These are phyloP conservation scores for Phaffia tasmanica DNA, from an alignment of 768 basidiomycete species.

Conservation along the genomic window DNA sequence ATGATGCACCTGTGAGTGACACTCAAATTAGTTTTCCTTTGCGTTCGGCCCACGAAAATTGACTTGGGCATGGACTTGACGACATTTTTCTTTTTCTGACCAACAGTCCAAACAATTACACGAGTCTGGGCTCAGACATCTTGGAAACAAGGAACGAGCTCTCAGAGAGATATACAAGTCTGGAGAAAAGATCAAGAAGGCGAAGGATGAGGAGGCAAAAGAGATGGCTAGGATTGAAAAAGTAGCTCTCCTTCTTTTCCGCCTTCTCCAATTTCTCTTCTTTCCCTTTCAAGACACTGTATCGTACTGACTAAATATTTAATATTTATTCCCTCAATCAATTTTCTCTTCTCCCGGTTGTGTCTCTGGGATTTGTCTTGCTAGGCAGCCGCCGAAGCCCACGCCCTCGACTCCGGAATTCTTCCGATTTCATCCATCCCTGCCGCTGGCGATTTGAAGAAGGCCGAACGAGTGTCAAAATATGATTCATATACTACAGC, in stretches of 20 bases:
- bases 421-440: slow-evolving; percentile 34
- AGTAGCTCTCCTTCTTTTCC: slow-evolving; percentile 40
- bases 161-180: slow-evolving; percentile 85
- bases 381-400: slow-evolving; percentile 61
- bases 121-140: slow-evolving; percentile 84
- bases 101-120: slow-evolving; percentile 76
- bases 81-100: neutral
- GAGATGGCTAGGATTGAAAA: slow-evolving; percentile 79
- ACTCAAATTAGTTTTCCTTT: neutral
- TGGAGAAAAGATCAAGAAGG: slow-evolving; percentile 67
- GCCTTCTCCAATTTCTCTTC: neutral
- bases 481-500: slow-evolving; percentile 78
- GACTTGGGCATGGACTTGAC: neutral
- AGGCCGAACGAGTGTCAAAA: slow-evolving; percentile 35
- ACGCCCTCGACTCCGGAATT: slow-evolving; percentile 34
- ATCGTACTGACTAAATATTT: neutral
- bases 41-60: neutral
- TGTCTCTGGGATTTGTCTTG: slow-evolving; percentile 57
- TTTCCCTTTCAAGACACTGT: neutral
- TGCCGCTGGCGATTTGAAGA: neutral
- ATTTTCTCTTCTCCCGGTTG: slow-evolving; percentile 7
- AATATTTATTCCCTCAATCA: slow-evolving; percentile 9
- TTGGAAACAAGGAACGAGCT: slow-evolving; percentile 86
- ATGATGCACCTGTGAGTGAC: slow-evolving; percentile 56
- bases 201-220: slow-evolving; percentile 68